A percentile compares a stretch with the other conserved stretches of the same genome.
Conservation (phyloP, 768 basidiomycete species). For the Phanerochaete sordida region DNA sequence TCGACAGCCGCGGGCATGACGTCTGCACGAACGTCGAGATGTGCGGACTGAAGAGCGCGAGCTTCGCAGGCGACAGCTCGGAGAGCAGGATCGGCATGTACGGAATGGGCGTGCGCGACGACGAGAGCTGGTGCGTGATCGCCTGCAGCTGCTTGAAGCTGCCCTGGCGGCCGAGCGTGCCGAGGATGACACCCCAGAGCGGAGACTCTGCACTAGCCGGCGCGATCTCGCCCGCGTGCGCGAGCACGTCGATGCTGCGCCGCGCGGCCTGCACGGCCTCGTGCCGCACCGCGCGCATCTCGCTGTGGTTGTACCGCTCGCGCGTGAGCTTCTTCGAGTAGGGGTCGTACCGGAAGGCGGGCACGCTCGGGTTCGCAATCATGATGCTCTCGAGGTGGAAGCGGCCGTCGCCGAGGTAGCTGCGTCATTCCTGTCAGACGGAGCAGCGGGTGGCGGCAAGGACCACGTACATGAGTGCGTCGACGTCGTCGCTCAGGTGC, state of each 20-base stretch:
- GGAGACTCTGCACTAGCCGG: slow-evolving; percentile 13
- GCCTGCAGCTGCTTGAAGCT: slow-evolving; percentile 86
- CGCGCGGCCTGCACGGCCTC: slow-evolving; percentile 75
- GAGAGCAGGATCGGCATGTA: slow-evolving; percentile 90
- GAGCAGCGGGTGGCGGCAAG: background rate
- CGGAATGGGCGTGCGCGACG: slow-evolving; percentile 55
- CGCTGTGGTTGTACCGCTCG: slow-evolving; percentile 84
- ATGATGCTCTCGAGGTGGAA: slow-evolving; percentile 99
- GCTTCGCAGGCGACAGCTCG: slow-evolving; percentile 94
- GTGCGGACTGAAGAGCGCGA: slow-evolving; percentile 76
- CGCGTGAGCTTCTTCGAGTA: slow-evolving; percentile 96
- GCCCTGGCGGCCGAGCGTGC: slow-evolving; percentile 93
- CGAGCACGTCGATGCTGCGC: slow-evolving; percentile 45
- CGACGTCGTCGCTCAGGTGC: slow-evolving; percentile 66
- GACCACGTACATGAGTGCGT: slow-evolving; percentile 82
- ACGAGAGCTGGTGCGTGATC: slow-evolving; percentile 66
- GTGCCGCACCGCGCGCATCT: slow-evolving; percentile 77
- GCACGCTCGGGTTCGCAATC: slow-evolving; percentile 96
- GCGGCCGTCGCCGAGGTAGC: slow-evolving; percentile 96
- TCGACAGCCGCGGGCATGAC: slow-evolving; percentile 92
- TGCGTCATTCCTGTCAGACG: slow-evolving; percentile 28
- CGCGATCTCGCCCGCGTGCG: slow-evolving; percentile 1
- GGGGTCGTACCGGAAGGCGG: slow-evolving; percentile 97
- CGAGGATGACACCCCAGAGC: slow-evolving; percentile 89
- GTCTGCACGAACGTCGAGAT: slow-evolving; percentile 94